Conservation (phyloP, 2,329 filamentous ascomycete genomes). For the Arthrobotrys megalospora region DNA sequence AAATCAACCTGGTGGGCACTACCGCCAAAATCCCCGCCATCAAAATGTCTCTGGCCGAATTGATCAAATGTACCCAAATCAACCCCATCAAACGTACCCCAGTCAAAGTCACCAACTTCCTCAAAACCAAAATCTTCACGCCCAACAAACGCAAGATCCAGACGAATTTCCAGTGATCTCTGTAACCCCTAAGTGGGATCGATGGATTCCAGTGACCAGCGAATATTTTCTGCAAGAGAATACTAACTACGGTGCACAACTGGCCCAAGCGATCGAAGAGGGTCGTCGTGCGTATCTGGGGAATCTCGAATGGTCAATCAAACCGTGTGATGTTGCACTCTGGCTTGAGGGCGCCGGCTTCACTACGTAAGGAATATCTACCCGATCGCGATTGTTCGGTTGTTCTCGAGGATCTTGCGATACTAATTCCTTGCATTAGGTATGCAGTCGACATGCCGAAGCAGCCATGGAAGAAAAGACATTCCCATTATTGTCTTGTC, state of each 20-base stretch:
- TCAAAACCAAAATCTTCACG: not conserved
- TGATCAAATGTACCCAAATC: not conserved
- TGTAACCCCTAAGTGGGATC: slow-evolving; percentile 15
- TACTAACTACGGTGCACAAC: not conserved
- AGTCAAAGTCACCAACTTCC: too few species aligned
- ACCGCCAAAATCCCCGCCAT: not conserved
- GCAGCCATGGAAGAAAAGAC: not conserved
- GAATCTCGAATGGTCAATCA: slow-evolving; percentile 36
- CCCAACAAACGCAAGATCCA: not conserved
- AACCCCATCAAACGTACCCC: not conserved
- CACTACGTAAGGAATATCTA: slow-evolving; percentile 27
- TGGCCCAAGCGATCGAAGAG: slow-evolving; percentile 30
- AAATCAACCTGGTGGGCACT: not conserved
- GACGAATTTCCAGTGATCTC: not conserved
- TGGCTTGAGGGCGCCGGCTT: slow-evolving; percentile 55
- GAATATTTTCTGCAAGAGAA: not conserved
- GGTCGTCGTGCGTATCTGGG: slow-evolving; percentile 49
- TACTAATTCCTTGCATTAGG: slow-evolving; percentile 7
- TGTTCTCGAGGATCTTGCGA: not conserved
- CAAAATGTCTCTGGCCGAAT: too few species aligned
- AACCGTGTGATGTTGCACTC: slow-evolving; percentile 41
- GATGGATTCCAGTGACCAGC: slow-evolving; percentile 26
- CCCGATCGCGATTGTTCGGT: too few species aligned
- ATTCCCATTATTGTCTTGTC: slow-evolving; percentile 28
- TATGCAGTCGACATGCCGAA: slow-evolving; percentile 46